These are phyloP conservation scores for Yamadazyma akitaensis DNA, from an alignment of 805 yeast genomes.

Conservation along the genomic window DNA sequence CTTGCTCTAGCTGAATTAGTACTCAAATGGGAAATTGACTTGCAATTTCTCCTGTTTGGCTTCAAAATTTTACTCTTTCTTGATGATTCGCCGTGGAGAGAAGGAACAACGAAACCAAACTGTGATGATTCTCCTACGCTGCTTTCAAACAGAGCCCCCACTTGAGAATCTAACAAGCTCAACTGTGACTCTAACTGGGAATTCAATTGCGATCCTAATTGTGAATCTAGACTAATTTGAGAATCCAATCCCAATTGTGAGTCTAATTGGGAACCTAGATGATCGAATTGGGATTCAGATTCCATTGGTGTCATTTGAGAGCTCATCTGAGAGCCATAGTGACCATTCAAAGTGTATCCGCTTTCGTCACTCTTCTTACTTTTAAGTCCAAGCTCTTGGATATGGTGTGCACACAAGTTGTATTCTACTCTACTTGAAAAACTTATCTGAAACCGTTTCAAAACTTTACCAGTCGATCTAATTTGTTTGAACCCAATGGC, in stretches of 20 bases:
- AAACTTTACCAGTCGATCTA: constrained; percentile 17
- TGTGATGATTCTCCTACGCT: neutral
- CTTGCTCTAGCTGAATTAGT: neutral
- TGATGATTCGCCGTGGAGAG: too few relatives aligned
- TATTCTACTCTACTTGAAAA: constrained; percentile 12
- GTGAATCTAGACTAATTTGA: neutral
- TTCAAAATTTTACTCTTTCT: neutral
- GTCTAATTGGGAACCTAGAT: neutral
- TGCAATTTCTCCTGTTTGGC: neutral
- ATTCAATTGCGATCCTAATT: neutral
- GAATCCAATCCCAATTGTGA: neutral
- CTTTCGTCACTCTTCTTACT: neutral
- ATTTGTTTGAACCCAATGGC: constrained; percentile 27
- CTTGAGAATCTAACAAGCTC: neutral
- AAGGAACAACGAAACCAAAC: neutral
- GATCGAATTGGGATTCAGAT: neutral
- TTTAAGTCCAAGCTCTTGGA: neutral
- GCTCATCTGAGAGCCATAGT: neutral
- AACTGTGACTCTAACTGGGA: neutral
- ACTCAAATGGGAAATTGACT: neutral
- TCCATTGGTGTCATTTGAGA: neutral
- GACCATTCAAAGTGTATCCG: neutral
- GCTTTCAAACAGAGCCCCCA: neutral
- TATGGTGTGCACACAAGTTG: constrained; percentile 7
- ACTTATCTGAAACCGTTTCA: constrained; percentile 28